Evolutionary conservation across 2,329 filamentous ascomycete genomes (phyloP), one percentile per base, ranked within the genome.

Genomic region (Aureobasidium sp.): DNA sequence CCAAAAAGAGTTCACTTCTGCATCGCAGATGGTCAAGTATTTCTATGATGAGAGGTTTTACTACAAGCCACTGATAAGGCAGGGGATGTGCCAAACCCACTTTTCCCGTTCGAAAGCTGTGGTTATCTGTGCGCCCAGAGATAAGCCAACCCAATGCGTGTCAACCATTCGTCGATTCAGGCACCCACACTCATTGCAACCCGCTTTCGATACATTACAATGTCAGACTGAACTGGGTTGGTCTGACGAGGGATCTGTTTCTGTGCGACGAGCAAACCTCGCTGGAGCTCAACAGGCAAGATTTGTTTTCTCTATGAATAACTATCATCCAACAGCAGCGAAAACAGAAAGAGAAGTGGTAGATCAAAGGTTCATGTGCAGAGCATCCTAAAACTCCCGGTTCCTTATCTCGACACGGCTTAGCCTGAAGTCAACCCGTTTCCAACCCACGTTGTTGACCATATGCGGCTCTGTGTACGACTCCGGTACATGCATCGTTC

Each of bases 61-160:
- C 41, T 15, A 50, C 44, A 59, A 60, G 57, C 34, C 57, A 60
- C 46, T 60, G 57, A 60, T 60, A 60, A 60, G 57, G 57, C 57
- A 60, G 57, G 44, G 55, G 46, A 51, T 9, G 32, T 39, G 10
- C 17, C 24, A 43, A 36, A 60, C 26, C 46, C 57, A 60, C 44
- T 60, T 60, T 57, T 44, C 36, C 39, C 41, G 39, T n/a, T n/a
- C 13, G 32, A 26, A 39, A 27, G 55, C 20, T 47, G 55, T 37
- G 55, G 43, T 48, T 59, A 57, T 59, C 55, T 59, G 55, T 59
- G 55, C 55, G 55, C 55, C 55, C 43, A 60, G 36, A 60, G 57
- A 60, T 60, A 60, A 60, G 57, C 36, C 44, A 41, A 51, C 39
- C 46, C 34, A 39, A 39, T 39, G 32, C 26, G 20, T 51, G 57